Base-by-base conservation (phyloP, 2,329 filamentous ascomycete genomes). In the Ascochyta lentis region DNA sequence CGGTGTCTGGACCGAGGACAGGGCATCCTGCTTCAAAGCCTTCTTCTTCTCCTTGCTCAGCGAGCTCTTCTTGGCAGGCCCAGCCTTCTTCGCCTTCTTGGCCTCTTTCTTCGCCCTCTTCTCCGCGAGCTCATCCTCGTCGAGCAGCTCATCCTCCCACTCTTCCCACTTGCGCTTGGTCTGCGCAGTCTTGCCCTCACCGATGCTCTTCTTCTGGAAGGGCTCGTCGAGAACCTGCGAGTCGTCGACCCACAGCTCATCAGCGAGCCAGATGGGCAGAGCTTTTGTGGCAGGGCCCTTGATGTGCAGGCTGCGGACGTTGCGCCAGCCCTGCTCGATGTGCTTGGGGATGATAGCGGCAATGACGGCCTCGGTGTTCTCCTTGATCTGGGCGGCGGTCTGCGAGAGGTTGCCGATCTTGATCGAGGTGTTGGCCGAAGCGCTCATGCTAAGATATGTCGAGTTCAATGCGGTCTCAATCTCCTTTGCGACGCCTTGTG, bases 231-330 rank as follows among this genome's bases (percentile, higher is more conserved):
- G 80, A 6, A 96, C 86, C 70, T 91, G 88, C 58, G 86, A 83
- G 57, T 89, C 85, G 63, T 95, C 90, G 15, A 89, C 77, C 92
- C 95, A 99, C 61, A 99, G 82, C 82, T 97, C 92, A 65, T 92
- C 89, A 4, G 94, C 90, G 72, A 96, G 80, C 91, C 92, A 99
- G 72, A 99, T 88, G n/a, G 95, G 95, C 70, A 99, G 83, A 8
- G 94, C 90, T 58, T 88, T 89, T 4, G 94, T 96, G 71, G 91
- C 87, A 26, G 91, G 89, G 3, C 92, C 91, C 83, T 98, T 99
- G 81, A 99, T 83, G 76, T 96, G 92, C 59, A 99, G 80, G 60
- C 86, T 86, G 76, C 89, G 88, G 61, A 98, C 84, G 74, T 94
- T 95, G 69, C 86, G 86, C 92, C 93, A 97, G 69, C 92, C 89